Evolutionary conservation across 177 flowering plant species (phyloP), one percentile per base, ranked within the genome.

Genomic region (Vitis hybrid): DNA sequence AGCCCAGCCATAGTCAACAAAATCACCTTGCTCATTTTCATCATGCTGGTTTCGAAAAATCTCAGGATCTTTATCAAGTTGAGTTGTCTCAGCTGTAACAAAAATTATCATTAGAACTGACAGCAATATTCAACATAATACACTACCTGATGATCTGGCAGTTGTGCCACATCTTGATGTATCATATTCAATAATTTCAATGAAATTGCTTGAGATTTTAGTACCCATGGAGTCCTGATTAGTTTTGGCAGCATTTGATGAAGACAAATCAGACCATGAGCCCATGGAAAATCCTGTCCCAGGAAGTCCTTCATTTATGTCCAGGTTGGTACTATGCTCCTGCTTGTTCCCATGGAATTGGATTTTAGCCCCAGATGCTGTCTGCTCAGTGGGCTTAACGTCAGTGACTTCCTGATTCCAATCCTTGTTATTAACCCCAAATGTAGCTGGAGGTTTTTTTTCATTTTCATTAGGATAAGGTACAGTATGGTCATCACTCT

Each of bases 1-100:
- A 66, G 77, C 91, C 97, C 97, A 91, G 73, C 84, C 84, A 72
- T 85, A 88, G 70, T 85, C 91, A 75, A 82, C 84, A 79, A 88
- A 83, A 68, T 84, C 87, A 77, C 77, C 78, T 21, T 83, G 76
- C 62, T 78, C 88, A 65, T 79, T 80, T 10, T 79, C 85, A 67
- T 82, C 88, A 52, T 70, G 52, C 51, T 76, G 80, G 70, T 74
- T 79, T 71, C 73, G 77, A 62, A 82, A 85, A 70, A 63, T 64
- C 59, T 73, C 81, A 72, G 80, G 63, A 49, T 73, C 83, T 56
- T 72, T 71, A 18, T 73, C 82, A 55, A 69, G 70, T 70, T 64
- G 84, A 76, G 72, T 30, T 55, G 65, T 71, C 74, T 78, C 81
- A 66, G 69, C 85, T 81, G 79, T 62, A 21, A 69, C 54, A 74